A percentile compares a stretch with the other conserved stretches of the same genome.
These are phyloP conservation scores for Crotalaria pallida DNA, from an alignment of 306 rosid genomes.

Conservation along the genomic window DNA sequence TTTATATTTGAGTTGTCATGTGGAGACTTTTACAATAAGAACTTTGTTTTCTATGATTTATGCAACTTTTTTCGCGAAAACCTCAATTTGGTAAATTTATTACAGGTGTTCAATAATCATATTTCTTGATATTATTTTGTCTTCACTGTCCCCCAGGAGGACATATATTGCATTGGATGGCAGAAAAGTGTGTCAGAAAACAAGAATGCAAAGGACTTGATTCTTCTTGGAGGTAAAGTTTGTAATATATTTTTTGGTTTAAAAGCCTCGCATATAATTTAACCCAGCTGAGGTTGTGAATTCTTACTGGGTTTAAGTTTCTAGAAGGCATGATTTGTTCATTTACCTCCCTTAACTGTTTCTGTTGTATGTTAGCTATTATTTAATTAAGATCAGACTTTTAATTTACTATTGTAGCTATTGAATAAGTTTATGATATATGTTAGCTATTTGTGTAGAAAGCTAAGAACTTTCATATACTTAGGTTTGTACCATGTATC, in stretches of 20 bases:
- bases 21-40: not conserved
- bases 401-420: not conserved
- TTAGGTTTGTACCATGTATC: not conserved
- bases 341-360: not conserved
- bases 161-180: conserved; percentile 61
- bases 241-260: not conserved
- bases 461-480: not conserved
- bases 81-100: not conserved
- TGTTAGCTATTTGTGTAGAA: not conserved
- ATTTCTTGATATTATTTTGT: conserved; percentile 3
- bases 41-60: not conserved
- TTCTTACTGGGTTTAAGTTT: conserved; percentile 4
- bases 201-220: conserved; percentile 38
- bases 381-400: not conserved
- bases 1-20: not conserved
- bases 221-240: conserved; percentile 70
- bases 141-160: conserved; percentile 32
- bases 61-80: not conserved
- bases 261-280: not conserved
- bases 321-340: not conserved
- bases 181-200: conserved; percentile 36
- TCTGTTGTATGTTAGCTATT: not conserved
- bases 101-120: not conserved
- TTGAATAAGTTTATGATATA: not conserved
- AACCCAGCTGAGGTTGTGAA: not conserved